Evolutionary conservation across 2,329 filamentous ascomycete species (phyloP).

Genomic region (Chrysoporthe puriensis): DNA sequence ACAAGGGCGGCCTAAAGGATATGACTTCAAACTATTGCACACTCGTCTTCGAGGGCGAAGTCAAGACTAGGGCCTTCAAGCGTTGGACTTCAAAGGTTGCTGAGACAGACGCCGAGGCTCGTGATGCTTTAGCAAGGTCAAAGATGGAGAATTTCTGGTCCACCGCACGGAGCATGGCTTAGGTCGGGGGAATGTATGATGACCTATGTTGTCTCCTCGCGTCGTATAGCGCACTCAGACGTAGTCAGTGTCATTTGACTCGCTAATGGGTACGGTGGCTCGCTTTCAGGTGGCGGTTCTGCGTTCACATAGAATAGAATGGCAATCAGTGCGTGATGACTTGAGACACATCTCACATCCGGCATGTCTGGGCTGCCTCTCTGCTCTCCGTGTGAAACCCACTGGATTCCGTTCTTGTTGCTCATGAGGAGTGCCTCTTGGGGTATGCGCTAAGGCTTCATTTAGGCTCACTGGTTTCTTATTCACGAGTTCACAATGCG

Average conservation of each 20-base stretch:
- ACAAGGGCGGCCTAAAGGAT: slow-evolving; percentile 78
- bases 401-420: not conserved
- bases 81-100: slow-evolving; percentile 91
- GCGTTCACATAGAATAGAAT: not conserved
- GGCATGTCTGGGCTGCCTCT: not conserved
- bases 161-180: slow-evolving; percentile 68
- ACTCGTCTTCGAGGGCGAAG: slow-evolving; percentile 89
- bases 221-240: slow-evolving; percentile 6
- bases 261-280: not conserved
- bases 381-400: not conserved
- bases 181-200: not conserved
- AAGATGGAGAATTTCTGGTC: slow-evolving; percentile 98
- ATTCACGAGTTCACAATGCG: not conserved
- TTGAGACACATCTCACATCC: not conserved
- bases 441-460: not conserved
- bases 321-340: not conserved
- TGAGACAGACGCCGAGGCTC: slow-evolving; percentile 87
- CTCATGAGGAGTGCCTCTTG: not conserved
- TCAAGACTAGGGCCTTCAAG: slow-evolving; percentile 77
- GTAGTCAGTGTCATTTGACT: not conserved
- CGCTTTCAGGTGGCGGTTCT: not conserved
- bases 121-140: slow-evolving; percentile 74
- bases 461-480: no score
- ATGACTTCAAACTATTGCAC: slow-evolving; percentile 80
- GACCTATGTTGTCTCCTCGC: not conserved